phyloP scores from a whole-genome alignment of 257 asterid genomes.

The Solanum piurae region DNA sequence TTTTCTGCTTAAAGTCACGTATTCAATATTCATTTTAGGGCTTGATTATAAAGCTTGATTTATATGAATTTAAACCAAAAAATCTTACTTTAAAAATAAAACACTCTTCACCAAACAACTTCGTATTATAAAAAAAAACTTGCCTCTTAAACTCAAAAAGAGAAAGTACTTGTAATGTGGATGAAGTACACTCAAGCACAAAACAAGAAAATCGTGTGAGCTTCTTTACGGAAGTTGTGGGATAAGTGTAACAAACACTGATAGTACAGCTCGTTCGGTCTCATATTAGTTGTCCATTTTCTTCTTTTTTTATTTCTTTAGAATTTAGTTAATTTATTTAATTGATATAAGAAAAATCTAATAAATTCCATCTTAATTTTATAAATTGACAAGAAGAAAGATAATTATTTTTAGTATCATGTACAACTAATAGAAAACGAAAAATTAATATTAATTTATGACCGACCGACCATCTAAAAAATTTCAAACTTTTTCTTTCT shows the following conservation, averaged over 20 bases:
- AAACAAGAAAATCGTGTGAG: background rate
- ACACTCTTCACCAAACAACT: background rate
- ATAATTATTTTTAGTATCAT: too few species aligned
- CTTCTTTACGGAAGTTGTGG: background rate
- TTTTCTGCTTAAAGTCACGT: too few species aligned
- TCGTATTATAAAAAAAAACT: too few species aligned
- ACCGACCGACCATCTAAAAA: background rate
- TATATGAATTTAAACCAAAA: too few species aligned
- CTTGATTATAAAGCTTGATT: too few species aligned
- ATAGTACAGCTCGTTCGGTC: background rate
- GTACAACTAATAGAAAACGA: too few species aligned
- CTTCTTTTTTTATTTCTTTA: rapidly evolving
- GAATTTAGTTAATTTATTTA: background rate
- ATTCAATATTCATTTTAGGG: too few species aligned
- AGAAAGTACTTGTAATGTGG: background rate
- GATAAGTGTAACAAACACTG: background rate
- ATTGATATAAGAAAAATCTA: too few species aligned
- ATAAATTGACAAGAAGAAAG: too few species aligned
- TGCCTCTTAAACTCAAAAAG: background rate
- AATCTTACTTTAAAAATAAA: background rate
- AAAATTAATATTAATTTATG: background rate
- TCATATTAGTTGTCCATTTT: background rate
- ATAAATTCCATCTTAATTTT: too few species aligned
- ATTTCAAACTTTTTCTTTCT: background rate
- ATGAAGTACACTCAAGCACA: background rate